Evolutionary conservation across 2,329 filamentous ascomycete genomes (phyloP), one percentile per base, ranked within the genome.

Genomic region (Hypocreales sp.): DNA sequence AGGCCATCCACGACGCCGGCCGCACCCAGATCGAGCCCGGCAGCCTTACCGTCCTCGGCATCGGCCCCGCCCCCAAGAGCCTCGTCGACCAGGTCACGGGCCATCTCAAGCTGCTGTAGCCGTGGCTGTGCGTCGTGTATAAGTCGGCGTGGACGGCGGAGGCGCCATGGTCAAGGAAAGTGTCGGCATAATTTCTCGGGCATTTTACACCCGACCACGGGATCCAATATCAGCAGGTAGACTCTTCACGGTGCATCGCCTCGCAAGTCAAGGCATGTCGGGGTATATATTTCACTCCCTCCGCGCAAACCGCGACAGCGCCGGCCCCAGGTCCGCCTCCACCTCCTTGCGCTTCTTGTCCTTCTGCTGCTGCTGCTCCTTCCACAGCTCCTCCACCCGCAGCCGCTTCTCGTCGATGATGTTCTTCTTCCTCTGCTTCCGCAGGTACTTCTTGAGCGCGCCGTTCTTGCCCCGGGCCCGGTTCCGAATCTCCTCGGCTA

Each of bases 11-110:
- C 44, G 90, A 98, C 55, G 90, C 90, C n/a, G 90, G 90, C 10
- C 71, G 90, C 35, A 98, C 90, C 24, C 90, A 98, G 67, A 95
- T 98, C 52, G 86, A 84, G 28, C 75, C 79, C 23, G 87, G 90
- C 12, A 94, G 84, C 51, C 68, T 82, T 50, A 98, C 90, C 1
- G 90, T 98, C 22, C 60, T 98, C 27, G 90, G 90, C 1, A 73
- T 87, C 28, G 75, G 75, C 0, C 75, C 75, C 3, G 87, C 78
- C 15, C 87, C 87, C 0, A 86, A 79, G 62, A 86, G 80, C 42
- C 60, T 86, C 31, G 75, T 98, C 26, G 83, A 98, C 50, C 60
- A 77, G 51, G 73, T 98, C 35, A 93, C 86, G 5, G 82, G 83
- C 2, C 64, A 75, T 33, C 57, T 94, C 54, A 93, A 90, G 65